phyloP scores from a whole-genome alignment of 1,139 yeast species.

The Nakaseomyces sp. region DNA sequence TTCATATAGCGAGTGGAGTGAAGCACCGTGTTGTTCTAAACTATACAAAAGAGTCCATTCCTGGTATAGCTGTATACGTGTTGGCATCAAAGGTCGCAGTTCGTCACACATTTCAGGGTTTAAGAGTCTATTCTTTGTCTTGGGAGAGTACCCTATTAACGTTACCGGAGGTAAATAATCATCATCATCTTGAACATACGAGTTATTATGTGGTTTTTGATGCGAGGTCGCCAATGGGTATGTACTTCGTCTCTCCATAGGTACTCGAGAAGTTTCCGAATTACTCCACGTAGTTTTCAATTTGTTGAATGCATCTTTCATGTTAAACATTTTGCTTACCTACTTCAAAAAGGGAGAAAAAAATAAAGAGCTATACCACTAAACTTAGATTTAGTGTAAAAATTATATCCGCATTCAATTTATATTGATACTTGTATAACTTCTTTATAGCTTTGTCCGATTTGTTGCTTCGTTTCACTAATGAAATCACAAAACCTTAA shows the following conservation, averaged over 20 bases:
- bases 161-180: constrained; percentile 41
- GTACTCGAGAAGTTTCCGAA: not conserved
- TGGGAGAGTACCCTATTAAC: constrained; percentile 47
- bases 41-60: constrained; percentile 76
- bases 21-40: constrained; percentile 85
- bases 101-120: constrained; percentile 59
- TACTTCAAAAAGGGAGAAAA: no score
- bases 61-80: constrained; percentile 65
- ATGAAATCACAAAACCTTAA: no score
- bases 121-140: constrained; percentile 52
- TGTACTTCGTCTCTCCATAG: not conserved
- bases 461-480: no score
- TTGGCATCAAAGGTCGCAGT: constrained; percentile 63
- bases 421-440: no score
- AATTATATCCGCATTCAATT: no score
- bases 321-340: not conserved
- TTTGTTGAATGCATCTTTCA: constrained; percentile 2
- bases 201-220: not conserved
- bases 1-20: constrained; percentile 63
- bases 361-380: no score
- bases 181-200: constrained; percentile 10
- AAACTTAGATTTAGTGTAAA: no score
- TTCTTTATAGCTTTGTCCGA: no score
- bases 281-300: constrained; percentile 4
- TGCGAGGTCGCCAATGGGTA: not conserved